These are phyloP conservation scores for Ramaria rubella DNA, from an alignment of 768 basidiomycete species.

Conservation along the genomic window DNA sequence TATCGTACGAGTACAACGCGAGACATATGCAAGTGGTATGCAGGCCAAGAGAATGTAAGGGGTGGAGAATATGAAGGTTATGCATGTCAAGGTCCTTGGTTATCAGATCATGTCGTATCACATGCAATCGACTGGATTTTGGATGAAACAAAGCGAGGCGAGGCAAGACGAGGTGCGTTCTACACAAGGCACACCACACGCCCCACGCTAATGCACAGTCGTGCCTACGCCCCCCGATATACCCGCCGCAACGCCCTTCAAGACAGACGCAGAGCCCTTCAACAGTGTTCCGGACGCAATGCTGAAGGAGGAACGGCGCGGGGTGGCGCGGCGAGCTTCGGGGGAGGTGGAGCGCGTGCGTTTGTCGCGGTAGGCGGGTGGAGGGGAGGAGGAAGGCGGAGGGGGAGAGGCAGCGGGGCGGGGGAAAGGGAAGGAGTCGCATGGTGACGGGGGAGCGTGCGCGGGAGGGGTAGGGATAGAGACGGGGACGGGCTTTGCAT, in stretches of 20 bases:
- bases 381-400: neutral
- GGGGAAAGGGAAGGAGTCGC: neutral
- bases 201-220: too few species aligned
- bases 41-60: neutral
- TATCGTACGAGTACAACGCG: neutral
- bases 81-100: neutral
- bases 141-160: too few species aligned
- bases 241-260: conserved; percentile 38
- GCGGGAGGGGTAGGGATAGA: neutral
- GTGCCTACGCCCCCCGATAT: conserved; percentile 17
- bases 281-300: conserved; percentile 12
- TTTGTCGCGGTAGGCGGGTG: neutral
- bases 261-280: conserved; percentile 31
- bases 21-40: neutral
- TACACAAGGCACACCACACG: too few species aligned
- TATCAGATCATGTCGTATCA: too few species aligned
- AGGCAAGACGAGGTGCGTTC: too few species aligned
- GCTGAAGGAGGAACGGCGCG: conserved; percentile 24
- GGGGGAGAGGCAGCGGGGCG: conserved; percentile 1
- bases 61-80: neutral
- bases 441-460: neutral
- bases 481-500: too few species aligned
- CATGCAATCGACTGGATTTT: too few species aligned
- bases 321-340: neutral
- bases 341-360: conserved; percentile 8